A percentile compares a stretch with the other conserved stretches of the same genome.
phyloP scores from a whole-genome alignment of 352 stramenopile genomes.

The Globisporangium acanthophoron region DNA sequence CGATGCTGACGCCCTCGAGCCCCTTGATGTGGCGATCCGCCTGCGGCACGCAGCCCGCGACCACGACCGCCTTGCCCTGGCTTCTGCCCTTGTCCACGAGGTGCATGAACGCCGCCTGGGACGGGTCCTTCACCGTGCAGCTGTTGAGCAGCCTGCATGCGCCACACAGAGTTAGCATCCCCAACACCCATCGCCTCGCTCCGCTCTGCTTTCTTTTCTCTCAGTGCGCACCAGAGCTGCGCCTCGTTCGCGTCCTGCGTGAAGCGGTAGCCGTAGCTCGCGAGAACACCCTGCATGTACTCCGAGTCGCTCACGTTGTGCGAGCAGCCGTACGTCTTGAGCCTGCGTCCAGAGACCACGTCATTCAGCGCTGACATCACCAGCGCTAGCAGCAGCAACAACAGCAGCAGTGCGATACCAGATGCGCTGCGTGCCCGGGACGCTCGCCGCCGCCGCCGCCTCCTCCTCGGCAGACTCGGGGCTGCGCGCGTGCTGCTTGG shows the following conservation, averaged over 20 bases:
- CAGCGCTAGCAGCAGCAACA: neutral
- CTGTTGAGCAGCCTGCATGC: constrained; percentile 77
- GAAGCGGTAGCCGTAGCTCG: constrained; percentile 88
- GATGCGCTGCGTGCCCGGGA: constrained; percentile 70
- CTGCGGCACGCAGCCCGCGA: constrained; percentile 90
- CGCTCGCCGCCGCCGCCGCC: constrained; percentile 12
- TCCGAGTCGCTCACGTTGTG: constrained; percentile 93
- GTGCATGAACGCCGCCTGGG: constrained; percentile 88
- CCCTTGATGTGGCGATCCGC: constrained; percentile 80
- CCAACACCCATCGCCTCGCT: neutral
- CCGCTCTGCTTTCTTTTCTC: neutral
- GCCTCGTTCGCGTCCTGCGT: constrained; percentile 65
- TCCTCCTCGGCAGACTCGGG: constrained; percentile 8
- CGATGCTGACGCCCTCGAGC: constrained; percentile 80
- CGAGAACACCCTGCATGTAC: constrained; percentile 91
- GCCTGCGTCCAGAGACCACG: constrained; percentile 20
- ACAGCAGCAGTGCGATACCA: constrained; percentile 23
- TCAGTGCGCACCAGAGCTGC: constrained; percentile 58
- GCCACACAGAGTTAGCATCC: neutral
- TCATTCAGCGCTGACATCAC: neutral
- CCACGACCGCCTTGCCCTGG: constrained; percentile 83
- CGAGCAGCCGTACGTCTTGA: constrained; percentile 90
- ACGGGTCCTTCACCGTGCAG: constrained; percentile 93
- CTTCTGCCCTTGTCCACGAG: constrained; percentile 76
- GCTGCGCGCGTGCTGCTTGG: constrained; percentile 27